These are phyloP conservation scores for Oleoguttula mirabilis DNA, from an alignment of 495 filamentous ascomycete genomes.

Conservation along the genomic window DNA sequence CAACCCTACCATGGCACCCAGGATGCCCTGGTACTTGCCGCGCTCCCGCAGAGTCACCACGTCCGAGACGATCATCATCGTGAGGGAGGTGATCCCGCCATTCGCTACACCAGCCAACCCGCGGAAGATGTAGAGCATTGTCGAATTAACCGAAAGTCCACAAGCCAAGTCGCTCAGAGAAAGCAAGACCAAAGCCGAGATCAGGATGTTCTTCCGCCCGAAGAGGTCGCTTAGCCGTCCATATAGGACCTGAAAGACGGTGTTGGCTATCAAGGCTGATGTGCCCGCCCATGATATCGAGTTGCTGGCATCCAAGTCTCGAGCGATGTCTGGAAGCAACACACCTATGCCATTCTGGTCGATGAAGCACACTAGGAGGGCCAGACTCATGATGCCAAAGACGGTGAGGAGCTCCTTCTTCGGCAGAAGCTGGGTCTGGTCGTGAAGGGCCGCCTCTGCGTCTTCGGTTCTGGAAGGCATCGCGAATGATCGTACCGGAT, in stretches of 20 bases:
- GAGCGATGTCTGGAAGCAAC: conserved; percentile 47
- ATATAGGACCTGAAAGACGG: conserved; percentile 53
- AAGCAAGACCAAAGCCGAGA: conserved; percentile 36
- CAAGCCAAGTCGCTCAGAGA: conserved; percentile 34
- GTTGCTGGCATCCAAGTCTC: conserved; percentile 42
- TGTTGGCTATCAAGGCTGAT: conserved; percentile 61
- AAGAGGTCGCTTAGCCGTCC: conserved; percentile 42
- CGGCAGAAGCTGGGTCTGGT: conserved; percentile 47
- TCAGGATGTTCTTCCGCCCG: conserved; percentile 34
- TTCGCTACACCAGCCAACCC: conserved; percentile 37
- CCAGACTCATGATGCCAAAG: conserved; percentile 42
- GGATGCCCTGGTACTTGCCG: conserved; percentile 29
- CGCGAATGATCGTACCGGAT: no score
- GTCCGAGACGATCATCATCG: conserved; percentile 29
- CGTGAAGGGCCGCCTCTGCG: conserved; percentile 22
- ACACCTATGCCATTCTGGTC: conserved; percentile 55
- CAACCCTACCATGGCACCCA: conserved; percentile 23
- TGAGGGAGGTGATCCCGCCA: conserved; percentile 24
- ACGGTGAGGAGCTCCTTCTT: conserved; percentile 44
- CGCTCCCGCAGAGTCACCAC: conserved; percentile 25
- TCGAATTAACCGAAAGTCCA: conserved; percentile 32
- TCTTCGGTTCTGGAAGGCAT: conserved; percentile 3
- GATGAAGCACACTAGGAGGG: conserved; percentile 45
- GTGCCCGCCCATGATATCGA: conserved; percentile 67
- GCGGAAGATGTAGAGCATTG: conserved; percentile 44